Base-by-base conservation (phyloP, 129 eudicot species). In the Flaveria linearis region DNA sequence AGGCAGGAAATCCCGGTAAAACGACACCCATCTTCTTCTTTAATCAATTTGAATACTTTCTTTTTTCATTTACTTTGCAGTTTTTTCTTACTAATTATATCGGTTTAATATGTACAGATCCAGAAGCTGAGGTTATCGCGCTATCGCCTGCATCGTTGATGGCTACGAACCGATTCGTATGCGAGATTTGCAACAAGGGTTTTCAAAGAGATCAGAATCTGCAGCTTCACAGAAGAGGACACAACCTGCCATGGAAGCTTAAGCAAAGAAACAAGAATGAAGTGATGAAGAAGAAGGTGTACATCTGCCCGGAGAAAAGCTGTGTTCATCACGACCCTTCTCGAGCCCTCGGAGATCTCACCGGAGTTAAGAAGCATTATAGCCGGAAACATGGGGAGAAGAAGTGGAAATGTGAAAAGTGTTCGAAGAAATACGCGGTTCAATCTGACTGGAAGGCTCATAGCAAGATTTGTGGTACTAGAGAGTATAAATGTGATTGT, bases 391-490 rank as follows among this genome's bases (percentile, higher is more conserved):
- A 92, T 58, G 97, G 97, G 1, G 97, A 92, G 77, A 92, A 92
- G 88, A 92, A 89, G 69, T 89, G 83, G 88, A 84, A 92, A 72
- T 92, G 97, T 36, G 96, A 89, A 17, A 78, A 89, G 45, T 92
- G 97, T 71, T 69, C 91, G 0, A 92, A 92, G 65, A 92, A 84
- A 49, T 92, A 92, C 20, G 97, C 96, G 2, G 97, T 92, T 3
- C 88, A 82, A 52, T 92, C 97, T 3, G 97, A 92, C 81, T 92
- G 96, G 93, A 92, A 92, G 61, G 97, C 97, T 45, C 97, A 92
- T 69, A 84, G 87, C 85, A 92, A 89, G 82, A 87, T 88, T 77
- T 92, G 97, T 63, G 97, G 97, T 16, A 84, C 96, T 41, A 76
- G 91, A 33, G 96, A 92, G 84, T 92, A 92, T 73, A 83, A 82